These are phyloP conservation scores for Nicotiana paniculata DNA, from an alignment of 257 asterid species.

Conservation along the genomic window DNA sequence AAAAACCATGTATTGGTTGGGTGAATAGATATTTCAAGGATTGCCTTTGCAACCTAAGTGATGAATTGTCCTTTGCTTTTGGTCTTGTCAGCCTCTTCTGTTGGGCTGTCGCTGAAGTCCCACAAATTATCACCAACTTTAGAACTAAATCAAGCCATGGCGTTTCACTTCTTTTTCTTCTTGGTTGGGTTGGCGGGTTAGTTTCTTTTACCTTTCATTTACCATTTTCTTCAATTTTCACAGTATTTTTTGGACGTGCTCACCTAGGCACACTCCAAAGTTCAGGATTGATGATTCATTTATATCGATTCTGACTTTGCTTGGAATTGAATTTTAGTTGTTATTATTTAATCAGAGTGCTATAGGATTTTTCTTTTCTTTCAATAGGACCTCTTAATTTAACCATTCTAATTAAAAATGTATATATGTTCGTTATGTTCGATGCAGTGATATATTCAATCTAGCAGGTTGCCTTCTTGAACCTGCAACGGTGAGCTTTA, in stretches of 20 bases:
- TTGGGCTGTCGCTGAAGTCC: slow-evolving; percentile 96
- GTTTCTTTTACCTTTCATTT: not conserved
- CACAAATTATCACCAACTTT: slow-evolving; percentile 81
- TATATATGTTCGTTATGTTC: not conserved
- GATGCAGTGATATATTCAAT: slow-evolving; percentile 72
- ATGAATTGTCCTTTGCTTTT: slow-evolving; percentile 64
- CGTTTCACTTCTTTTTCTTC: slow-evolving; percentile 64
- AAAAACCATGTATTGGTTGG: slow-evolving; percentile 62
- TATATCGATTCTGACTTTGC: too few relatives aligned
- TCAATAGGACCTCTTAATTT: not conserved
- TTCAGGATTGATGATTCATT: too few relatives aligned
- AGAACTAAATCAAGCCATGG: slow-evolving; percentile 79
- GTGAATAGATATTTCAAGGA: slow-evolving; percentile 58
- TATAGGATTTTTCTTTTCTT: not conserved
- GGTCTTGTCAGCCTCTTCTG: slow-evolving; percentile 62
- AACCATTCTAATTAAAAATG: not conserved
- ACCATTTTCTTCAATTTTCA: not conserved
- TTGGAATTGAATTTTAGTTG: too few relatives aligned
- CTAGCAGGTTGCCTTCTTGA: slow-evolving; percentile 85
- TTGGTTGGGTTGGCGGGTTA: slow-evolving; percentile 78
- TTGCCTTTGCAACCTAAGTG: slow-evolving; percentile 61
- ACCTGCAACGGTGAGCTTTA: slow-evolving; percentile 62
- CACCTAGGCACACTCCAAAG: too few relatives aligned
- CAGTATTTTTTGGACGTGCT: not conserved
- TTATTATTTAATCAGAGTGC: too few relatives aligned